These are phyloP conservation scores for Phytophthora ramorum DNA, from an alignment of 352 stramenopile genomes.

Conservation along the genomic window DNA sequence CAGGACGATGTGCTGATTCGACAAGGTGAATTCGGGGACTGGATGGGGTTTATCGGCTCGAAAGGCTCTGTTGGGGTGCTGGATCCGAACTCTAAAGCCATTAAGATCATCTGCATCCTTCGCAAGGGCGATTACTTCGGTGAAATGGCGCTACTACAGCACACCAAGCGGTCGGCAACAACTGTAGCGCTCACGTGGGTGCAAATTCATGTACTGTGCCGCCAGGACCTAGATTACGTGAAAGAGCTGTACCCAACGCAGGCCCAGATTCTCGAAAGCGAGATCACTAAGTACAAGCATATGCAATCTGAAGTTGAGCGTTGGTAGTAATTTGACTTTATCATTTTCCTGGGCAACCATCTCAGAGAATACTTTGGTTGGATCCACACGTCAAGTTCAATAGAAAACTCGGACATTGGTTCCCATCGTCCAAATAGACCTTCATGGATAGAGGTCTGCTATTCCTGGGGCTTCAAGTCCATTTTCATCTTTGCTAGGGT, in stretches of 20 bases:
- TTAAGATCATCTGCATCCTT: constrained; percentile 70
- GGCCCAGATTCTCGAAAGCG: constrained; percentile 60
- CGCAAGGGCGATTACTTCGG: constrained; percentile 81
- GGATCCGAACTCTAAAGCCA: constrained; percentile 50
- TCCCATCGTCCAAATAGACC: no score
- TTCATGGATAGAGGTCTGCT: no score
- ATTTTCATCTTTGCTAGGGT: no score
- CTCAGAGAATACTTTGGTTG: no score
- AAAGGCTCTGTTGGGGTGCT: constrained; percentile 75
- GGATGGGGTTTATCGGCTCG: constrained; percentile 83
- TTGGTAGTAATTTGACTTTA: no score
- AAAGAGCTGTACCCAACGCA: constrained; percentile 70
- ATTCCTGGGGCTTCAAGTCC: no score
- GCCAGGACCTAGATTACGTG: constrained; percentile 64
- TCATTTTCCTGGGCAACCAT: no score
- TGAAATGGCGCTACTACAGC: constrained; percentile 76
- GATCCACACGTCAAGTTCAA: no score
- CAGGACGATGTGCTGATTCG: constrained; percentile 76
- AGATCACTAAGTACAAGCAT: constrained; percentile 75
- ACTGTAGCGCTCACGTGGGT: constrained; percentile 78
- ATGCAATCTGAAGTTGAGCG: constrained; percentile 60
- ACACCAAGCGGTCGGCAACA: constrained; percentile 68
- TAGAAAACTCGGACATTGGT: no score
- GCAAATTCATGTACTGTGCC: constrained; percentile 73
- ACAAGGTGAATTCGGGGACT: constrained; percentile 73